phyloP scores from a whole-genome alignment of 805 yeast genomes.

The Kazachstania kunashirensis region DNA sequence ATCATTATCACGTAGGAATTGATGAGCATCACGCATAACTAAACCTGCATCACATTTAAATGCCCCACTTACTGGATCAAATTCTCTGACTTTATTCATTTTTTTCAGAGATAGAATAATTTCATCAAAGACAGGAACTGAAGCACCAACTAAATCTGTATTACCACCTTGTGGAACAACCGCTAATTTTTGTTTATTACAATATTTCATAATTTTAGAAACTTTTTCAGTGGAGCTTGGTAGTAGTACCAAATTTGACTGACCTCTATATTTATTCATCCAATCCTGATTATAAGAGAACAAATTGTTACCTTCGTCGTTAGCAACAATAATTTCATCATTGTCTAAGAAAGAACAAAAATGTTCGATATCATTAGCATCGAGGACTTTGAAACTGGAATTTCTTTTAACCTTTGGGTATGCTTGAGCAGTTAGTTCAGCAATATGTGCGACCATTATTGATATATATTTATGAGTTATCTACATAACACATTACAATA shows the following conservation, averaged over 20 bases:
- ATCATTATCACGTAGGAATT: conserved; percentile 62
- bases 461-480: too few relatives aligned
- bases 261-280: conserved; percentile 89
- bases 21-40: conserved; percentile 76
- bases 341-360: conserved; percentile 52
- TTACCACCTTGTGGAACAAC: conserved; percentile 97
- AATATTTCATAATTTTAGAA: conserved; percentile 65
- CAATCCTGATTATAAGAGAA: conserved; percentile 76
- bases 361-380: conserved; percentile 44
- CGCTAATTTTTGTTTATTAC: conserved; percentile 68
- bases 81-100: conserved; percentile 70
- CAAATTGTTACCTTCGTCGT: conserved; percentile 49
- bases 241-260: conserved; percentile 65
- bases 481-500: too few relatives aligned
- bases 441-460: not conserved
- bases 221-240: conserved; percentile 78
- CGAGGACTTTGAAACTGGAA: conserved; percentile 42
- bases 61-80: conserved; percentile 75
- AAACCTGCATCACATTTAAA: conserved; percentile 87
- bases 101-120: conserved; percentile 59
- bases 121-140: conserved; percentile 87
- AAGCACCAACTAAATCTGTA: conserved; percentile 92
- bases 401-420: conserved; percentile 52
- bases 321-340: conserved; percentile 35
- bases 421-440: conserved; percentile 53